These are phyloP conservation scores for Naganishia liquefaciens DNA, from an alignment of 1,284 basidiomycete genomes.

Conservation along the genomic window DNA sequence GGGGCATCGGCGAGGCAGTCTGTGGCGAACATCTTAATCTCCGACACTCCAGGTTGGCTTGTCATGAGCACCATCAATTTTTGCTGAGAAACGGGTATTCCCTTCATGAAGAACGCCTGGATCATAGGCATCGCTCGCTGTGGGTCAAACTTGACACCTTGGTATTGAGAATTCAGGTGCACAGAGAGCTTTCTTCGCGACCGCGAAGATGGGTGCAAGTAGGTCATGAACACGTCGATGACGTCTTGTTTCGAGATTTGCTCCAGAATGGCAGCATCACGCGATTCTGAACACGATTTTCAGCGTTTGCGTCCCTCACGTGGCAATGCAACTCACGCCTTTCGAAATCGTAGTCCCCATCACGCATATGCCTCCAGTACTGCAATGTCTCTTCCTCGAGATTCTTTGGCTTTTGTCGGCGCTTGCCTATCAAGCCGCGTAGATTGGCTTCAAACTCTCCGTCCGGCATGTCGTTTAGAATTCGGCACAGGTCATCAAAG, in stretches of 20 bases:
- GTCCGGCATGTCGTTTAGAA: conserved; percentile 62
- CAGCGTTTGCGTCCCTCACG: neutral
- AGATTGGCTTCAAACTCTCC: conserved; percentile 69
- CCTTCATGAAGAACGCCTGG: conserved; percentile 59
- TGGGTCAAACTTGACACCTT: conserved; percentile 29
- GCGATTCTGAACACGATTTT: conserved; percentile 57
- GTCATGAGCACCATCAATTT: conserved; percentile 51
- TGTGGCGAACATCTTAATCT: conserved; percentile 63
- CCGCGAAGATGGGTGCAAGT: conserved; percentile 69
- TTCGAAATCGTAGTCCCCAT: conserved; percentile 75
- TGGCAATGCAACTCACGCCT: conserved; percentile 58
- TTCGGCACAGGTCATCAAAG: conserved; percentile 67
- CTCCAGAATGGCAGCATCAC: conserved; percentile 67
- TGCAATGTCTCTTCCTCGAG: conserved; percentile 63
- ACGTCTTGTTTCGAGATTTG: conserved; percentile 75
- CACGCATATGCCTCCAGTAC: conserved; percentile 73
- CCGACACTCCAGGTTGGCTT: conserved; percentile 58
- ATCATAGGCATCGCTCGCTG: conserved; percentile 63
- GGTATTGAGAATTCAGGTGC: conserved; percentile 67
- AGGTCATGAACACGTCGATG: conserved; percentile 68
- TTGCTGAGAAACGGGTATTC: conserved; percentile 60
- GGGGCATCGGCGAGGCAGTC: conserved; percentile 54
- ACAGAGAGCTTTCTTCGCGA: conserved; percentile 76
- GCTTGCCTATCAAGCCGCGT: conserved; percentile 65
- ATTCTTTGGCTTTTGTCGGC: conserved; percentile 72